These are phyloP conservation scores for Leishmania martiniquensis DNA, from an alignment of 208 protist species.

Conservation along the genomic window DNA sequence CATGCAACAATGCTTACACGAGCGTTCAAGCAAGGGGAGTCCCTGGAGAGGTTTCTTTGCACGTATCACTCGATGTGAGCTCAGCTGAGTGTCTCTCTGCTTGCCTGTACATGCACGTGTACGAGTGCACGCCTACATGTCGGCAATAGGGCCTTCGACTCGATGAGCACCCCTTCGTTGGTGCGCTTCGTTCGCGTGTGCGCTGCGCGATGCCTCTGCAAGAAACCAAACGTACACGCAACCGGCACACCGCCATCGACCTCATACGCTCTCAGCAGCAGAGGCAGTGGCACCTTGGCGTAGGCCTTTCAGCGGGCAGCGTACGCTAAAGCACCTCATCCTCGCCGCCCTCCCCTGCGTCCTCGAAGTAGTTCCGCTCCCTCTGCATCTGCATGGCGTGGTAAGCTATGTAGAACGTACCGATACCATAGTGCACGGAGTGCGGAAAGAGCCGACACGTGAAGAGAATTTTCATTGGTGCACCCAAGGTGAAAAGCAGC, in stretches of 20 bases:
- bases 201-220: neutral
- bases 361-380: conserved; percentile 56
- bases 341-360: conserved; percentile 71
- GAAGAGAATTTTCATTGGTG: conserved; percentile 57
- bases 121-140: neutral
- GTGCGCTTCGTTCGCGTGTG: neutral
- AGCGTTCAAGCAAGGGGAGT: neutral
- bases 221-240: neutral
- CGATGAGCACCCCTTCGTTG: neutral
- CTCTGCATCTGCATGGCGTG: conserved; percentile 54
- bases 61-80: neutral
- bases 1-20: neutral
- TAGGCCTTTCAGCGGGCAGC: neutral
- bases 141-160: neutral
- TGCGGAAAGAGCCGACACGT: conserved; percentile 68
- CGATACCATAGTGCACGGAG: conserved; percentile 67
- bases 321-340: conserved; percentile 35
- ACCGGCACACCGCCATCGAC: neutral
- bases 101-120: neutral
- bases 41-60: neutral
- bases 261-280: neutral
- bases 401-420: conserved; percentile 65
- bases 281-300: neutral
- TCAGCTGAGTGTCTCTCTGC: neutral
- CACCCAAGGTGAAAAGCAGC: conserved; percentile 56